A percentile compares a stretch with the other conserved stretches of the same genome.
Evolutionary conservation across 2,329 filamentous ascomycete species (phyloP).

Genomic region (Epicoccum sorghinum): DNA sequence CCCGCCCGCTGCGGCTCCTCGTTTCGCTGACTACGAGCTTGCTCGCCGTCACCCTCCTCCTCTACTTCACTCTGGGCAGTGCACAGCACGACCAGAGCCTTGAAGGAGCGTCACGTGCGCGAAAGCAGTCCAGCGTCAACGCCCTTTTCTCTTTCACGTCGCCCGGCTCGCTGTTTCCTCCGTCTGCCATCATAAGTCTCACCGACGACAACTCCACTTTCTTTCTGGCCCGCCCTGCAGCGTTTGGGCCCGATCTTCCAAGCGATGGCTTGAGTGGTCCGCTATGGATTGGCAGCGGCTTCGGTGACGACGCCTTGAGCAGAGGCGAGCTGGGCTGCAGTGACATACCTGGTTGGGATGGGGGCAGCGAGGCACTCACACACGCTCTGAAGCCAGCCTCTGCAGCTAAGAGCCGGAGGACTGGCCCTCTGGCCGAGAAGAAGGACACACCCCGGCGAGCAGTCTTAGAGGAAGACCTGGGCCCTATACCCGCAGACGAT

Average conservation of each 20-base stretch:
- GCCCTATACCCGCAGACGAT: slow-evolving; percentile 58
- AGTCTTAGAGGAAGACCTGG: background rate
- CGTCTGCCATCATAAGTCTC: slow-evolving; percentile 92
- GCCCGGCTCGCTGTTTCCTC: slow-evolving; percentile 87
- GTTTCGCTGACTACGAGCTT: slow-evolving; percentile 53
- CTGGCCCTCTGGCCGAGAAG: slow-evolving; percentile 13
- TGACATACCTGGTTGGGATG: slow-evolving; percentile 88
- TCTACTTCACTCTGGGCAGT: slow-evolving; percentile 46
- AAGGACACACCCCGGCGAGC: slow-evolving; percentile 10
- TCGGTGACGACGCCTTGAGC: slow-evolving; percentile 74
- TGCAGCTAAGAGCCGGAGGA: slow-evolving; percentile 12
- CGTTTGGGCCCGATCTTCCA: slow-evolving; percentile 84
- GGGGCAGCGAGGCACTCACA: slow-evolving; percentile 46
- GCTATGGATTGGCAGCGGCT: slow-evolving; percentile 92
- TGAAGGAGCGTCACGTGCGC: slow-evolving; percentile 19
- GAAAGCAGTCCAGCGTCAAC: slow-evolving; percentile 44
- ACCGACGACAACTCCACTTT: slow-evolving; percentile 98
- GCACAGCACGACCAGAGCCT: slow-evolving; percentile 27
- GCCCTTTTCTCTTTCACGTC: slow-evolving; percentile 58
- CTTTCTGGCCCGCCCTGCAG: slow-evolving; percentile 90
- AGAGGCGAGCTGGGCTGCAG: slow-evolving; percentile 89
- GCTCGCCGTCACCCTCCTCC: slow-evolving; percentile 51
- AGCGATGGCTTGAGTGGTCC: slow-evolving; percentile 80
- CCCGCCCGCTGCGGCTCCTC: slow-evolving; percentile 43
- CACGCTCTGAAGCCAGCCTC: slow-evolving; percentile 11